Evolutionary conservation across 2,329 filamentous ascomycete genomes (phyloP), one percentile per base, ranked within the genome.

Genomic region (Metarhizium guizhouense): DNA sequence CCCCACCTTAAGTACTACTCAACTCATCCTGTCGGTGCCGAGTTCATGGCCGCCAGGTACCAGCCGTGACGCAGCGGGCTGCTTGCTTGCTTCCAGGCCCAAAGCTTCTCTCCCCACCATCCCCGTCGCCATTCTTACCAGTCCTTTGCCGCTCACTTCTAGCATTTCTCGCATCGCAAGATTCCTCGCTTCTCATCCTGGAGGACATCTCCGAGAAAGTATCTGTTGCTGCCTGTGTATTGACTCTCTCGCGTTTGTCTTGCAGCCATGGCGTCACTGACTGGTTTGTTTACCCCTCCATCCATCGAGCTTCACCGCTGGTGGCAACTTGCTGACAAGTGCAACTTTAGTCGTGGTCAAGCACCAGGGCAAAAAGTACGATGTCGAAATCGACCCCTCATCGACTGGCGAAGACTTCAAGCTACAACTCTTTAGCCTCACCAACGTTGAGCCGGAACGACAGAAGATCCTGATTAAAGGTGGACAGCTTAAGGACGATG

Each of bases 391-490:
- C 66, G 93, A 97, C 69, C 81, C 88, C 47, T 79, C 82, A 30
- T 86, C 89, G 49, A 90, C 85, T 59, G 94, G 94, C 72, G 91
- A 96, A 72, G 89, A 88, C 56, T 90, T 99, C 78, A 99, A 97
- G 72, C 90, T 88, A 67, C 94, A 97, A 72, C 83, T 99, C 57
- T 99, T 87, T 76, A 96, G 92, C 60, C 78, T 99, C 55, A 99
- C 94, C 50, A 91, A 90, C 58, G 94, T 99, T 67, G 94, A 97
- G 70, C 94, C 94, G 61, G 90, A 95, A 60, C 87, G 93, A 59
- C 95, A 99, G 73, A 97, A 97, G 76, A 89, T 99, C 64, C 76
- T 99, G 56, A 84, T 96, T 72, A 96, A 96, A 74, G 91, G 91
- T 61, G 89, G 90, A 60, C 90, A 95, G 72, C 84, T 99, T 64